These are phyloP conservation scores for Xerocomus amazonicus DNA, from an alignment of 1,284 basidiomycete species.

Conservation along the genomic window DNA sequence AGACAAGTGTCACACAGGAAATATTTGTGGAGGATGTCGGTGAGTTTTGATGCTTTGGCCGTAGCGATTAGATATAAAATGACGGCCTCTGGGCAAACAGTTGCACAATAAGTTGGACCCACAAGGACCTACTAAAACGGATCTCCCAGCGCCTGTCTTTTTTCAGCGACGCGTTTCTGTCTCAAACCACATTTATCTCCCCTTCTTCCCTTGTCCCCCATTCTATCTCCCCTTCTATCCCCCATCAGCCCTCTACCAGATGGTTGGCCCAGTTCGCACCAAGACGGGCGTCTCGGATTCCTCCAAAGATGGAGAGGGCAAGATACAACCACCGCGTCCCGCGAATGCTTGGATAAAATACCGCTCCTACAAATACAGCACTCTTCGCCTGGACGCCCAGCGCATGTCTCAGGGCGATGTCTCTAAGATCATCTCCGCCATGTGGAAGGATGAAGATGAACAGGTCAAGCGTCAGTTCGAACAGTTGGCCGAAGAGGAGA, in stretches of 20 bases:
- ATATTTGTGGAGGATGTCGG: neutral
- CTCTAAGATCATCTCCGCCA: constrained; percentile 63
- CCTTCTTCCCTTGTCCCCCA: constrained; percentile 2
- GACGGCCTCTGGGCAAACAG: constrained; percentile 20
- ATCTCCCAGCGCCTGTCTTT: constrained; percentile 18
- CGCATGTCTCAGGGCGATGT: constrained; percentile 67
- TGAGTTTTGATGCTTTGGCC: constrained; percentile 1
- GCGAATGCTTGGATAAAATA: constrained; percentile 94
- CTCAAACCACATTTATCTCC: constrained; percentile 18
- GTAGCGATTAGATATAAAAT: neutral
- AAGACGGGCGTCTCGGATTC: constrained; percentile 11
- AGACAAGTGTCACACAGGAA: neutral
- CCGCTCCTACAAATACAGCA: constrained; percentile 61
- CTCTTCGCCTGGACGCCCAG: constrained; percentile 34
- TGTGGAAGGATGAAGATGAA: constrained; percentile 65
- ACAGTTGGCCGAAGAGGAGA: constrained; percentile 61
- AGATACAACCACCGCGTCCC: constrained; percentile 59
- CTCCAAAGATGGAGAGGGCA: constrained; percentile 1
- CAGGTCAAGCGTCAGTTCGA: constrained; percentile 63
- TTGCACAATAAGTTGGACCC: constrained; percentile 33
- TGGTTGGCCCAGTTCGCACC: constrained; percentile 20
- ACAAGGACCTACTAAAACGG: constrained; percentile 35
- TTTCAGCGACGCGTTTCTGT: constrained; percentile 28
- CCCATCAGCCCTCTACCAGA: constrained; percentile 9
- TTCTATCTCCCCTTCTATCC: constrained; percentile 3